Conservation (phyloP, 495 filamentous ascomycete species). For the Lineolata rhizophorae region DNA sequence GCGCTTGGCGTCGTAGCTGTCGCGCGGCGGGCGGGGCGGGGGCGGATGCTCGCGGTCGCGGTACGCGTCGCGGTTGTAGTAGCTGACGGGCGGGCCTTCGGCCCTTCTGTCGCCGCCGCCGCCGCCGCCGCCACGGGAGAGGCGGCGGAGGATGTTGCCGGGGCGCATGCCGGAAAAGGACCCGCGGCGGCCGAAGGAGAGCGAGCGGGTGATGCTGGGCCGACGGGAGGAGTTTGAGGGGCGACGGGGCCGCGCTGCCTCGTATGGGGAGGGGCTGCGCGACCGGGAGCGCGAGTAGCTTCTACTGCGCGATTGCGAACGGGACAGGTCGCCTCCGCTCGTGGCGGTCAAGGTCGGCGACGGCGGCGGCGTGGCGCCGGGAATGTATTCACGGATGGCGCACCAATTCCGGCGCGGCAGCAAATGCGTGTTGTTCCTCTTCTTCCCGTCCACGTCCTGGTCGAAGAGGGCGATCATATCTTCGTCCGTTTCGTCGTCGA, state of each 20-base stretch:
- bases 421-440: conserved; percentile 77
- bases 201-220: background rate
- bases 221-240: background rate
- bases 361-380: conserved; percentile 47
- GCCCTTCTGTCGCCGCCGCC: background rate
- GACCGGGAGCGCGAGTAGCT: background rate
- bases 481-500: conserved; percentile 70
- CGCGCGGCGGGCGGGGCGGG: background rate
- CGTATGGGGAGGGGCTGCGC: background rate
- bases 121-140: background rate
- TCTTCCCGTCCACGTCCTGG: conserved; percentile 70
- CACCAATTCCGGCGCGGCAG: conserved; percentile 87
- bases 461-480: conserved; percentile 86
- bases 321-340: conserved; percentile 2
- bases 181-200: background rate
- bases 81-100: background rate
- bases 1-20: background rate
- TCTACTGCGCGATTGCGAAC: background rate
- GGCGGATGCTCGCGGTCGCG: too few species aligned
- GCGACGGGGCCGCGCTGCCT: background rate
- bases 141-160: background rate
- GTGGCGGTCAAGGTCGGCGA: conserved; percentile 32
- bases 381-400: conserved; percentile 62
- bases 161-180: too few species aligned
- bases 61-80: too few species aligned